Evolutionary conservation across 2,329 filamentous ascomycete species (phyloP).

Genomic region (Sporothrix luriei): DNA sequence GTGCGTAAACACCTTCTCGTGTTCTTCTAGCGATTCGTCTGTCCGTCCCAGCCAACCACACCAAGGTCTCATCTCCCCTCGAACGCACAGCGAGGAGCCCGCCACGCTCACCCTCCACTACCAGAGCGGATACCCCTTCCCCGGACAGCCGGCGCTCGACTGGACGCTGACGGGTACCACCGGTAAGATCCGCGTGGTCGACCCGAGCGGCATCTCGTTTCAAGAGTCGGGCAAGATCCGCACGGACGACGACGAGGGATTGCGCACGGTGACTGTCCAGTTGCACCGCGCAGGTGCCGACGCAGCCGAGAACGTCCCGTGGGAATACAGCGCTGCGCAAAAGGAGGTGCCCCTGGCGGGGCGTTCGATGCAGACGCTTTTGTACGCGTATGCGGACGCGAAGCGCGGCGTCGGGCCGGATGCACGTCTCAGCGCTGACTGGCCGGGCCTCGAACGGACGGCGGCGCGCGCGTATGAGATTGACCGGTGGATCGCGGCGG

Average conservation of each 20-base stretch:
- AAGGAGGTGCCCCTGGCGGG: background rate
- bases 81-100: slow-evolving; percentile 35
- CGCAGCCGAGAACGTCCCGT: background rate
- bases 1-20: background rate
- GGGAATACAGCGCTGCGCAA: background rate
- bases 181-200: background rate
- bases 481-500: background rate
- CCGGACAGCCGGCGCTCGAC: slow-evolving; percentile 37
- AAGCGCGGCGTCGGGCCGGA: background rate
- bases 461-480: background rate
- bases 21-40: no score
- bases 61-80: slow-evolving; percentile 22
- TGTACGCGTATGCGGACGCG: background rate
- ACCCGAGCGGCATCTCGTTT: background rate
- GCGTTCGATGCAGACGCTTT: background rate
- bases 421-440: background rate
- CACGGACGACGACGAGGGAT: no score
- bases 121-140: slow-evolving; percentile 54
- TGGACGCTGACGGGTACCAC: background rate
- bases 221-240: background rate
- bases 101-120: slow-evolving; percentile 47
- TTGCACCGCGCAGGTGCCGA: background rate
- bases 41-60: background rate
- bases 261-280: background rate
- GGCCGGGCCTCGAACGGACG: background rate